Base-by-base conservation (phyloP, 352 stramenopile species). In the Globisporangium nodosum region DNA sequence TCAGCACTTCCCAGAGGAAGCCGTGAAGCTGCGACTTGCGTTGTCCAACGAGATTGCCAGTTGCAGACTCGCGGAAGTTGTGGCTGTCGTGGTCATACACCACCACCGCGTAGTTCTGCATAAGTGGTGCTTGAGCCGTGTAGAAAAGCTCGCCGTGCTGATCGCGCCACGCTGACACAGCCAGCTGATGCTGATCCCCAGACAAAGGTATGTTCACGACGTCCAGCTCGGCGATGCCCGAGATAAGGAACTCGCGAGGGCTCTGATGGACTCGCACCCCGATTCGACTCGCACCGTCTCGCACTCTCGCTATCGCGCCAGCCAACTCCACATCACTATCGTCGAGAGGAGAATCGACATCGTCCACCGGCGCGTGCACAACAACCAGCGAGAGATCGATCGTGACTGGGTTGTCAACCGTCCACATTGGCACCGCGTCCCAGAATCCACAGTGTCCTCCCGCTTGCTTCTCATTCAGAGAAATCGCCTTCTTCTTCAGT, bases 131-230 rank as follows among this genome's bases (percentile, higher is more conserved):
- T 33, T 69, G 55, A 0, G 61, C 20, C 0, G 59, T 63, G 57
- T 76, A 78, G 39, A 72, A 72, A 35, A 74, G 43, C 46, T 78
- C 68, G 7, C 70, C 65, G 35, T 76, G 65, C 8, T 62, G 59
- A 20, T 65, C 45, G 16, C 60, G 61, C 70, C 70, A 76, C 1
- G 48, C 24, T 18, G 57, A 42, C 24, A 69, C 50, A 39, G 65
- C 65, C 18, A 49, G 64, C 35, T 68, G 52, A 18, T 69, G 27
- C 0, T 65, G 20, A 15, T 50, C 3, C 27, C 62, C 1, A 20
- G 4, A 21, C 21, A 46, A 3, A 4, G 13, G 1, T 11, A 21
- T 3, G 3, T 2, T 11, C 20, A 5, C 20, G 6, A 13, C 15
- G 1, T 35, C 21, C 6, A n/a, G 18, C 3, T 24, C 13, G 11